phyloP scores from a whole-genome alignment of 2,329 filamentous ascomycete species.

The Trichoderma brevicompactum region DNA sequence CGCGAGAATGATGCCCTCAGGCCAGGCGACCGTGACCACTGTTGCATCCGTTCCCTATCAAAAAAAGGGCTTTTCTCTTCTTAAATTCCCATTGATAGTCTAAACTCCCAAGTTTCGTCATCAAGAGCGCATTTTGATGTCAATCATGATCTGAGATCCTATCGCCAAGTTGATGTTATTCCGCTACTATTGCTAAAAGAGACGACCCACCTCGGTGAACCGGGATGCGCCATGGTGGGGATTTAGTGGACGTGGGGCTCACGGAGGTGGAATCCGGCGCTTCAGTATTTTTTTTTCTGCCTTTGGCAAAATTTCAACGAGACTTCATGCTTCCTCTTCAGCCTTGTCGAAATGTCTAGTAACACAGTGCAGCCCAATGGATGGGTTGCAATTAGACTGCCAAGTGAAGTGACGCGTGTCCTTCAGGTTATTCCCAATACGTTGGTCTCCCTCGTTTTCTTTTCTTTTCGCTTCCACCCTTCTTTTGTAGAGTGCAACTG shows the following conservation, averaged over 20 bases:
- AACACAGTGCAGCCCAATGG: constrained; percentile 55
- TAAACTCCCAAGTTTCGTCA: no score
- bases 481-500: constrained; percentile 30
- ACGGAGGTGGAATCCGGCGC: constrained; percentile 35
- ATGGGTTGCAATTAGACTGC: constrained; percentile 64
- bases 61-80: no score
- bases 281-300: constrained; percentile 29
- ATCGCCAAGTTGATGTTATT: not conserved
- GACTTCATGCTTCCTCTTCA: not conserved
- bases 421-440: constrained; percentile 65
- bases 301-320: not conserved
- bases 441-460: constrained; percentile 44
- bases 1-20: no score
- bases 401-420: constrained; percentile 61
- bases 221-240: constrained; percentile 16
- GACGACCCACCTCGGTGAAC: constrained; percentile 25
- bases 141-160: no score
- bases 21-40: no score
- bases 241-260: constrained; percentile 39
- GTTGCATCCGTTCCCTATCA: no score
- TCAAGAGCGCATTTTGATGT: no score
- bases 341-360: constrained; percentile 38
- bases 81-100: no score
- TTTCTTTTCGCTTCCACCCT: constrained; percentile 6
- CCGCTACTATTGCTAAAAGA: not conserved